Evolutionary conservation across 2,329 filamentous ascomycete species (phyloP).

Genomic region (Phoma herbarum): DNA sequence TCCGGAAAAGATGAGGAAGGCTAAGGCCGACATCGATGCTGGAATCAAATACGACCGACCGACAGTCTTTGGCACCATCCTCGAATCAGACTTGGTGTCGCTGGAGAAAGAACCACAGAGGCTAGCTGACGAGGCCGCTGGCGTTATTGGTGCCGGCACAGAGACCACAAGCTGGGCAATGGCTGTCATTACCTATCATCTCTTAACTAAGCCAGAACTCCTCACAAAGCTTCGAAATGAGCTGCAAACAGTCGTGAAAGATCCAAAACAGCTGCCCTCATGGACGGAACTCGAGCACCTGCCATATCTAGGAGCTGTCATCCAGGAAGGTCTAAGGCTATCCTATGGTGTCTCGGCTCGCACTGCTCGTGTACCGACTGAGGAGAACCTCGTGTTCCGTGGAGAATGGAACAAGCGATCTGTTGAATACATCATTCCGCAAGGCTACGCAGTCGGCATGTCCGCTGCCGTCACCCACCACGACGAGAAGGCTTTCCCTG

Average conservation of each 20-base stretch:
- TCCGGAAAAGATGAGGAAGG: constrained; percentile 31
- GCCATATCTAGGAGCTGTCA: constrained; percentile 46
- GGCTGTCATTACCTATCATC: constrained; percentile 41
- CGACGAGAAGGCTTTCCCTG: constrained; percentile 36
- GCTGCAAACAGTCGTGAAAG: constrained; percentile 29
- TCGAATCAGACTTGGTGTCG: constrained; percentile 26
- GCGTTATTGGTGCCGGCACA: constrained; percentile 46
- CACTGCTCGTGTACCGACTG: constrained; percentile 36
- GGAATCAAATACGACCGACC: constrained; percentile 37
- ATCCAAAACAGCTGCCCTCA: constrained; percentile 26
- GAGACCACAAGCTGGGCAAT: constrained; percentile 46
- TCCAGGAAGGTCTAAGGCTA: constrained; percentile 44
- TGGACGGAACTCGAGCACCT: constrained; percentile 38
- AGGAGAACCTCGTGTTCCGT: constrained; percentile 35
- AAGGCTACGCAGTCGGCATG: constrained; percentile 39
- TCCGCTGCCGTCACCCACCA: constrained; percentile 38
- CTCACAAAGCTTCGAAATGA: constrained; percentile 37
- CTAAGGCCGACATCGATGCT: constrained; percentile 33
- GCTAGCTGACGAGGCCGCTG: constrained; percentile 44
- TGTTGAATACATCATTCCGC: constrained; percentile 33
- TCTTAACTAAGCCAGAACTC: constrained; percentile 36
- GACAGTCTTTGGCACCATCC: constrained; percentile 34
- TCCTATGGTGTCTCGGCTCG: constrained; percentile 40
- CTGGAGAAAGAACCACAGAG: constrained; percentile 37
- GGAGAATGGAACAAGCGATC: constrained; percentile 38